Evolutionary conservation across 768 basidiomycete genomes (phyloP).

Genomic region (Boletus rubropictus): DNA sequence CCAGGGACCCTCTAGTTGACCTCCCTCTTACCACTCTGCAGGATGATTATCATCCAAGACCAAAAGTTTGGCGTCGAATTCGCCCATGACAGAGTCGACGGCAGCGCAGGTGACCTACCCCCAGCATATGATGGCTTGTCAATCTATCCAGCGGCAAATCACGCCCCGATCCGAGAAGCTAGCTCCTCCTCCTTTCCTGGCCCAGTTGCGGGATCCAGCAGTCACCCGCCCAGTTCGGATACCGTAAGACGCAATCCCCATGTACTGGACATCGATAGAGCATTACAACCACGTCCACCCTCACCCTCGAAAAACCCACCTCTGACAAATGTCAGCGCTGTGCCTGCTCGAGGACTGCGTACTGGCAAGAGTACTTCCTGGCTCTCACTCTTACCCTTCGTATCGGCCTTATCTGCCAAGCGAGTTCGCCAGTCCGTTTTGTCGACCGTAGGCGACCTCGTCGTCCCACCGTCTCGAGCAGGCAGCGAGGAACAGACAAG

Average conservation of each 20-base stretch:
- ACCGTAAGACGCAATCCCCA: background rate
- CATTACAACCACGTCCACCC: background rate
- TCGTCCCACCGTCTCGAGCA: conserved; percentile 17
- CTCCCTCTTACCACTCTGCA: background rate
- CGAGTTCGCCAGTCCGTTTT: conserved; percentile 50
- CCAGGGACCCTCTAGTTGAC: background rate
- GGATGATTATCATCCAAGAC: background rate
- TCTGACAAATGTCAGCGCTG: background rate
- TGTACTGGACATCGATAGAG: background rate
- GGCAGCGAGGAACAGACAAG: background rate
- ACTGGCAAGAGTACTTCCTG: conserved; percentile 18
- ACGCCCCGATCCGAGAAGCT: background rate
- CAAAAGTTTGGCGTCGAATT: background rate
- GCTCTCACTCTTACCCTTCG: conserved; percentile 28
- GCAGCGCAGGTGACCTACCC: background rate
- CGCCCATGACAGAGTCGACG: background rate
- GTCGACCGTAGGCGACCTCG: conserved; percentile 48
- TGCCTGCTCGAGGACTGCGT: background rate
- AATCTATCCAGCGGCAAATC: background rate
- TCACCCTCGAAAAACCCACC: background rate
- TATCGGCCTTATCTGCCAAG: conserved; percentile 29
- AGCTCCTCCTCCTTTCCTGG: background rate
- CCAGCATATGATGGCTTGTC: conserved; percentile 14
- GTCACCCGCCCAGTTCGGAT: too few species aligned
- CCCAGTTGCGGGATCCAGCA: background rate